Evolutionary conservation across 2,329 filamentous ascomycete genomes (phyloP).

Genomic region (Penicillium oxalicum): DNA sequence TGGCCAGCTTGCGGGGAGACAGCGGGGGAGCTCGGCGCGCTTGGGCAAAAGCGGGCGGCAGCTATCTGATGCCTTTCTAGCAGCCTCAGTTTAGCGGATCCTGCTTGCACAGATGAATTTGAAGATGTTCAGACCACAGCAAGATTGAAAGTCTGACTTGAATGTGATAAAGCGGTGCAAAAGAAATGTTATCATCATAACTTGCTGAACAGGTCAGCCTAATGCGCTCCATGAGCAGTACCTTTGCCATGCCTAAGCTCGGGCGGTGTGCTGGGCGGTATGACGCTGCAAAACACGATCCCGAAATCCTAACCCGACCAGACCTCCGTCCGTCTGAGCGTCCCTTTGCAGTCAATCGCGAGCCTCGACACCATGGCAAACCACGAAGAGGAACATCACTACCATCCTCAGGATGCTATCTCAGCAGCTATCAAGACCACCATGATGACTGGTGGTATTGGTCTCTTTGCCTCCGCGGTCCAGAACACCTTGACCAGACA

Average conservation of each 20-base stretch:
- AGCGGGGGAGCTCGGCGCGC: slow-evolving; percentile 24
- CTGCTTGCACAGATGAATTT: no score
- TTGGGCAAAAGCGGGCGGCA: slow-evolving; percentile 19
- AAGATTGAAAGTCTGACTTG: no score
- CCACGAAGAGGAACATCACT: slow-evolving; percentile 46
- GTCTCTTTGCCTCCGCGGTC: slow-evolving; percentile 67
- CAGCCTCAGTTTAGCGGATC: no score
- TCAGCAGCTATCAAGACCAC: slow-evolving; percentile 59
- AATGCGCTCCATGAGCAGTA: slow-evolving; percentile 14
- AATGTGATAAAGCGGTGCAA: no score
- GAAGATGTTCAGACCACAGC: no score
- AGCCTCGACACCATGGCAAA: slow-evolving; percentile 44
- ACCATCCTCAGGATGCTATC: slow-evolving; percentile 70
- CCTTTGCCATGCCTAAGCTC: neutral
- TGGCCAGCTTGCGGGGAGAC: slow-evolving; percentile 15
- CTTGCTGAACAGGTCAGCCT: neutral
- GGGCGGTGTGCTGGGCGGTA: slow-evolving; percentile 21
- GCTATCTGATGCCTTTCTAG: slow-evolving; percentile 7
- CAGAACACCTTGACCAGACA: slow-evolving; percentile 80
- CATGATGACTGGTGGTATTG: slow-evolving; percentile 59
- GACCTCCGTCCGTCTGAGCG: slow-evolving; percentile 16
- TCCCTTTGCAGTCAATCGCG: slow-evolving; percentile 19
- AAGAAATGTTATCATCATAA: no score
- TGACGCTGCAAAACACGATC: slow-evolving; percentile 19
- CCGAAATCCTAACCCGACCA: slow-evolving; percentile 26